A percentile compares a stretch with the other conserved stretches of the same genome.
Conservation (phyloP, 2,329 filamentous ascomycete genomes). For the Ceratocystis colombiana region DNA sequence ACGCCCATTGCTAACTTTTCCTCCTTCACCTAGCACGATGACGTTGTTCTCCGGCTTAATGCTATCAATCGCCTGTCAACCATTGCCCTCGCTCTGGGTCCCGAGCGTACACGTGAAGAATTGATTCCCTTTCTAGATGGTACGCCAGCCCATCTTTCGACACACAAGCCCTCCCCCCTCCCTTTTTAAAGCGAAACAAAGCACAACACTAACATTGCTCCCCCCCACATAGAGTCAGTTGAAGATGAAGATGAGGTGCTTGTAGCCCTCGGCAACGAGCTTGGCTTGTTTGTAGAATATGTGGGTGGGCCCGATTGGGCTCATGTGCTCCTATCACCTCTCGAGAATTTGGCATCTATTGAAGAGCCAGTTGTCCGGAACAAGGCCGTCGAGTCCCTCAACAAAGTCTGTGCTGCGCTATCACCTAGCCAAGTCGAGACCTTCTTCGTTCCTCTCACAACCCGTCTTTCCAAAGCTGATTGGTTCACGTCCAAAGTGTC, state of each 20-base stretch:
- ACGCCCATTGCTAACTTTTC: neutral
- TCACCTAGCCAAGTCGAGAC: slow-evolving; percentile 91
- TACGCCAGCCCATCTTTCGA: slow-evolving; percentile 40
- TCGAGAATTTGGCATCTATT: slow-evolving; percentile 97
- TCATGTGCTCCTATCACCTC: slow-evolving; percentile 89
- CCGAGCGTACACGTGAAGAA: slow-evolving; percentile 95
- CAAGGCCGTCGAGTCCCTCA: slow-evolving; percentile 98
- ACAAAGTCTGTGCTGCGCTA: slow-evolving; percentile 94
- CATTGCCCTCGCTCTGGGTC: slow-evolving; percentile 89
- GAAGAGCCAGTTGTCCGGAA: slow-evolving; percentile 96
- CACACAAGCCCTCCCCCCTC: slow-evolving; percentile 17
- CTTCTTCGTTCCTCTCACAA: slow-evolving; percentile 89
- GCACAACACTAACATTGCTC: slow-evolving; percentile 30
- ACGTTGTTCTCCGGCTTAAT: slow-evolving; percentile 94
- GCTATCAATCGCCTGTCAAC: slow-evolving; percentile 97
- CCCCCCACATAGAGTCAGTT: slow-evolving; percentile 65
- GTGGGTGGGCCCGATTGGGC: slow-evolving; percentile 89
- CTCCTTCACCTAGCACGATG: slow-evolving; percentile 63
- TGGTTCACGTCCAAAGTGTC: slow-evolving; percentile 99
- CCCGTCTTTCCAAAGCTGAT: slow-evolving; percentile 95
- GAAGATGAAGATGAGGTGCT: slow-evolving; percentile 98
- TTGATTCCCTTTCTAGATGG: slow-evolving; percentile 98
- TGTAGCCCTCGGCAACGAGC: slow-evolving; percentile 91
- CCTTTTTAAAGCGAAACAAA: slow-evolving; percentile 24
- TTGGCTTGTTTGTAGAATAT: slow-evolving; percentile 94